Evolutionary conservation across 768 basidiomycete genomes (phyloP), one percentile per base, ranked within the genome.

Genomic region (Amanita inopinata): DNA sequence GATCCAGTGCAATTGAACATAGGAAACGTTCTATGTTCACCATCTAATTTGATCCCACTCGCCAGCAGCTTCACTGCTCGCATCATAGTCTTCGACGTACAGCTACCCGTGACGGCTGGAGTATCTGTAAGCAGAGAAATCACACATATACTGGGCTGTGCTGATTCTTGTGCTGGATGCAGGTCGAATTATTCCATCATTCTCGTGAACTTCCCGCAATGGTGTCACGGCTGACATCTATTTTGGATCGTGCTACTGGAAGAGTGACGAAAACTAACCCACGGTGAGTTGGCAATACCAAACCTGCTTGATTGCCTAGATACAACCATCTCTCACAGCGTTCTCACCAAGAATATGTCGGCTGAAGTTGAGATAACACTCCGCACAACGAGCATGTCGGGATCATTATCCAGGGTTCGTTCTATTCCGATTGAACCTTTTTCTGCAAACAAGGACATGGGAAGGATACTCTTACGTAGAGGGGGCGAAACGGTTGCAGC

Each of bases 171-270:
- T 45, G 18, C 25, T 25, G 8, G 27, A 30, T 7, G 4, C 52
- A 88, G 89, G 73, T 98, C 33, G 96, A 99, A 58, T 64, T 99
- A 8, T 98, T 90, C 63, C 89, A 96, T 55, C 93, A 99, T 55
- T 93, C 91, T 1, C 74, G 78, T 32, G 90, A 98, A 56, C 78
- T 94, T 2, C 91, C 96, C 6, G 94, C 91, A 0, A 87, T 83
- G 8, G 74, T 96, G 40, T 76, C 79, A 3, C 89, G 83, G 51
- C 69, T 98, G 20, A 59, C 86, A n/a, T 71, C 83, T 1, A 80
- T 75, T 0, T 60, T 93, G 7, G 94, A 98, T 54, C 76, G 89
- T 41, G 62, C 78, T 0, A 77, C 78, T 2, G 92, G 92, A 0
- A 69, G 71, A 39, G 73, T 86, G 0, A 56, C 78, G 23, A 93